Base-by-base conservation (phyloP, 108 stramenopile genomes). In the Thalassiosira profunda region DNA sequence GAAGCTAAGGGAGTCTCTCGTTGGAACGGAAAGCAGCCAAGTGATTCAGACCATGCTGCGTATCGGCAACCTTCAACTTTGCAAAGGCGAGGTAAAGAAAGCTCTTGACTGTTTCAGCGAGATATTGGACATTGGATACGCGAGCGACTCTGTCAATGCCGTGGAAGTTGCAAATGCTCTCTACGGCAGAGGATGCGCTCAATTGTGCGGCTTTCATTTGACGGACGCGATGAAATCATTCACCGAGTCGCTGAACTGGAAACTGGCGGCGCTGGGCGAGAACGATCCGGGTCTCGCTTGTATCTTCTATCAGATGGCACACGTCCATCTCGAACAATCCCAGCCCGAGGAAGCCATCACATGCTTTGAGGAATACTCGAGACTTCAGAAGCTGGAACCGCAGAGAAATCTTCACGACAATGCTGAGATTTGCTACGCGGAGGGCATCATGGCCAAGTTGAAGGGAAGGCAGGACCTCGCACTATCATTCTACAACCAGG, bases 211-310 rank as follows among this genome's bases (percentile, higher is more conserved):
- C 5, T 70, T 60, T 45, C 62, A 70, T 21, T 47, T 79, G 26
- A 31, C 63, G 31, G 77, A 79, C 67, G 77, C 77, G 2, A 79
- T 79, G 77, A 79, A 79, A 49, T 79, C 77, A 35, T 70, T 79
- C 44, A 70, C 34, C 40, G 77, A 79, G 35, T 79, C 77, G 21
- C 31, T 79, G 64, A 79, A 79, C 44, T 79, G 69, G 77, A 79
- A 79, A 44, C 35, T 79, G 11, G 77, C 70, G n/a, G 63, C 69
- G 20, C 46, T 79, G 4, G 77, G 77, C 15, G 70, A 79, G 41
- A 62, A 79, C 35, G 47, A 60, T 52, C 64, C 77, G 24, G 77
- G 77, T 2, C 60, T 79, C 4, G 77, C 77, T 34, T 79, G 77
- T 25, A 79, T 79, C 21, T 79, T 71, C 37, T 71, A 79, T 57